Conservation (phyloP, 306 rosid species). For the Sicyos edulis region DNA sequence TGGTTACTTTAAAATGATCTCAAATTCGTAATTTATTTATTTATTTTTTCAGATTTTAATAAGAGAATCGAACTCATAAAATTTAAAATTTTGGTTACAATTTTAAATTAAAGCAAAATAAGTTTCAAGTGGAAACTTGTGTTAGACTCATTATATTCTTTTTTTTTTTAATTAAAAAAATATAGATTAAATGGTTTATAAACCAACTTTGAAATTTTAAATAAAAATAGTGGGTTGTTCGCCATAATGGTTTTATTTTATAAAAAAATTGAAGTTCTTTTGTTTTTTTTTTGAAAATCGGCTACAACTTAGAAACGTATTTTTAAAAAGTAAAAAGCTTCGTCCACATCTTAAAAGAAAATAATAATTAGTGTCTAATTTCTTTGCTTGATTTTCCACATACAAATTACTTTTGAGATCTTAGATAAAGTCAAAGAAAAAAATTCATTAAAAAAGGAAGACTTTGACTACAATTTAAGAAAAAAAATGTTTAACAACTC, state of each 20-base stretch:
- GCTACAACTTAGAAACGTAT: neutral
- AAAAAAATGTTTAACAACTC: neutral
- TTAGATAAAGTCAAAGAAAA: neutral
- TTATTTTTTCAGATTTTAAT: neutral
- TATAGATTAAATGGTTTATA: neutral
- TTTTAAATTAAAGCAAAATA: neutral
- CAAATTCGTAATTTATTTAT: neutral
- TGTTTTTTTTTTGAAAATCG: neutral
- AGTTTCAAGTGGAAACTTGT: neutral
- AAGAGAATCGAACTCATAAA: neutral
- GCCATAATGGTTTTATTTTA: neutral
- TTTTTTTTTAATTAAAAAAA: neutral
- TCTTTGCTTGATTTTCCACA: neutral
- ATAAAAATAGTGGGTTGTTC: neutral
- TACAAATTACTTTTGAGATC: conserved; percentile 1
- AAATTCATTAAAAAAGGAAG: neutral
- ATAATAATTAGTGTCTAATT: neutral
- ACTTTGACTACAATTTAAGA: neutral
- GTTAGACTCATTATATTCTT: neutral
- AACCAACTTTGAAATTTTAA: neutral
- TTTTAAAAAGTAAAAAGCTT: conserved; percentile 4
- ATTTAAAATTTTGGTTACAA: neutral
- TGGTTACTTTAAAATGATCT: neutral
- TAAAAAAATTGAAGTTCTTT: neutral
- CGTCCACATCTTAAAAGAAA: neutral